phyloP scores from a whole-genome alignment of 306 rosid genomes.

The Corylus heterophylla region DNA sequence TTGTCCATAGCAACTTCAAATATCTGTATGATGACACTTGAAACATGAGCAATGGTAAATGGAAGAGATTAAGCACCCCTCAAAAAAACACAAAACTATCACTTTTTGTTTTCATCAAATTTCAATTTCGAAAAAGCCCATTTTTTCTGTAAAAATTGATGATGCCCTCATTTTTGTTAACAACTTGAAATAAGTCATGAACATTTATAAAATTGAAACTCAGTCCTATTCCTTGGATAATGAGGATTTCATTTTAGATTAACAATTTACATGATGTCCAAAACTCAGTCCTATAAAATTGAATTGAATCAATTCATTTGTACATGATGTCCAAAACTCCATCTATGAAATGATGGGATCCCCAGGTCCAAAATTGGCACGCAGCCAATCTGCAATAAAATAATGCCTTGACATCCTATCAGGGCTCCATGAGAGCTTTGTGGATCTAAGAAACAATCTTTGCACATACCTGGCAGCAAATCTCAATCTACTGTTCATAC shows the following conservation, averaged over 20 bases:
- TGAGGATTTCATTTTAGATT: neutral
- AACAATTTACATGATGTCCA: neutral
- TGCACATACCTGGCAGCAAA: conserved; percentile 55
- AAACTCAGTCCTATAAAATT: neutral
- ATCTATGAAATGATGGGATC: neutral
- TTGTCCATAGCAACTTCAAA: conserved; percentile 47
- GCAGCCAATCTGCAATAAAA: neutral
- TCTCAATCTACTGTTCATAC: conserved; percentile 42
- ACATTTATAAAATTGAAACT: neutral
- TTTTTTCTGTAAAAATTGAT: neutral
- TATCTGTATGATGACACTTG: conserved; percentile 50
- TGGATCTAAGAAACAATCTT: conserved; percentile 14
- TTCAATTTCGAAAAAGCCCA: neutral
- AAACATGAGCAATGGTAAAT: conserved; percentile 30
- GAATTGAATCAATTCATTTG: neutral
- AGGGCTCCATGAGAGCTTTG: neutral
- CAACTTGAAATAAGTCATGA: neutral
- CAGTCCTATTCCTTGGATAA: neutral
- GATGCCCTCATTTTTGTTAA: neutral
- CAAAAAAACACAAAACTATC: neutral
- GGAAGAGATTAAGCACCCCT: neutral
- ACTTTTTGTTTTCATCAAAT: neutral
- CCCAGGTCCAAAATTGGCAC: neutral
- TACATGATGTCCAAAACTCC: neutral
- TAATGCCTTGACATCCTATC: neutral